Evolutionary conservation across 1,139 yeast species (phyloP).

Genomic region (Yamadazyma songkhlaensis): DNA sequence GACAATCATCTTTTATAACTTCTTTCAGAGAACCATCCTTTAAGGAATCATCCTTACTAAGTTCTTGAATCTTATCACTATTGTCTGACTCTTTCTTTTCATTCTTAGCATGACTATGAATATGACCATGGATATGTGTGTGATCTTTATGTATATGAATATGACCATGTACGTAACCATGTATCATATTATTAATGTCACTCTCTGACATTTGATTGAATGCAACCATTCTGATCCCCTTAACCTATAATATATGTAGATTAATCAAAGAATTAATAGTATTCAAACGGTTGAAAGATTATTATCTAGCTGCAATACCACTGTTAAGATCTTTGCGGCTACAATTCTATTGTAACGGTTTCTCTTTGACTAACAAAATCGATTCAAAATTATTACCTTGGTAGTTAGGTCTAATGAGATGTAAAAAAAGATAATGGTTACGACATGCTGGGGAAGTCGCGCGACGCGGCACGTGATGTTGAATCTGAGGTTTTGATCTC

Average conservation of each 20-base stretch:
- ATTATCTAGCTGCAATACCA: not conserved
- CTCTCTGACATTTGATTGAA: not conserved
- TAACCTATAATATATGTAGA: not conserved
- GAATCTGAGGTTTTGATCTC: too few relatives aligned
- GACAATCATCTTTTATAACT: constrained; percentile 11
- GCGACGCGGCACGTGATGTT: not conserved
- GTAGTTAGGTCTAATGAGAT: not conserved
- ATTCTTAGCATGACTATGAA: constrained; percentile 47
- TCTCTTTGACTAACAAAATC: too few relatives aligned
- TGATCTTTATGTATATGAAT: constrained; percentile 63
- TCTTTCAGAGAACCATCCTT: too few relatives aligned
- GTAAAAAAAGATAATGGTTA: not conserved
- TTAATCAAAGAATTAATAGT: not conserved
- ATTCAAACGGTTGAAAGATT: not conserved
- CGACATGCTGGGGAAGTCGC: not conserved
- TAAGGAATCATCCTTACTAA: not conserved
- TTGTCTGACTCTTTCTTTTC: not conserved
- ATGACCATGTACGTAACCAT: constrained; percentile 67
- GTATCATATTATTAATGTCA: constrained; percentile 20
- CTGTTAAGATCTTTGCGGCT: not conserved
- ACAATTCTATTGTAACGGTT: too few relatives aligned
- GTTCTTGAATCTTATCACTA: constrained; percentile 1
- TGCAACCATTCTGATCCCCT: constrained; percentile 1
- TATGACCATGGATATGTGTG: constrained; percentile 69
- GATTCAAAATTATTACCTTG: not conserved